Evolutionary conservation across 208 protist species (phyloP).

Genomic region (Trypanosoma scelopori): DNA sequence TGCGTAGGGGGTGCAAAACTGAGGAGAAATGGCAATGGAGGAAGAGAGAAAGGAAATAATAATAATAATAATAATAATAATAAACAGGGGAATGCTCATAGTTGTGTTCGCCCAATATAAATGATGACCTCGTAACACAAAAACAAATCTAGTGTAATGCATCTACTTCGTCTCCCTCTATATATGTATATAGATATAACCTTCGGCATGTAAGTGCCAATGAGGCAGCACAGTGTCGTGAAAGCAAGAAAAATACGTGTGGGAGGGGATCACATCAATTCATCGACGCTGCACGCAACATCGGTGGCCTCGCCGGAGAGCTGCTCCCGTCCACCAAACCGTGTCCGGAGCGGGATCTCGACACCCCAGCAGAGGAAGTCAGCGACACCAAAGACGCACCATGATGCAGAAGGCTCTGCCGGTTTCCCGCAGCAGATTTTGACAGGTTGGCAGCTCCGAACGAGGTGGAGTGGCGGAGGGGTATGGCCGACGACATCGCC

Average conservation of each 20-base stretch:
- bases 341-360: slow-evolving; percentile 16
- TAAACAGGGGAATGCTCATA: no score
- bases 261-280: background rate
- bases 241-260: slow-evolving; percentile 9
- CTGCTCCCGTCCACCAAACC: slow-evolving; percentile 54
- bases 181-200: no score
- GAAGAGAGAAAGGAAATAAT: no score
- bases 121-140: no score
- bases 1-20: no score
- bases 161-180: no score
- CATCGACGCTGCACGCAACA: slow-evolving; percentile 29
- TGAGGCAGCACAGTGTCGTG: background rate
- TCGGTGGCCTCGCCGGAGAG: slow-evolving; percentile 50
- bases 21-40: no score
- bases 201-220: no score
- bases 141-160: no score
- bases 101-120: no score
- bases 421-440: background rate
- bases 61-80: no score
- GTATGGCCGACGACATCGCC: background rate
- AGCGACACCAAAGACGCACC: slow-evolving; percentile 1
- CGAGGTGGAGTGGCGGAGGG: background rate
- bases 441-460: background rate
- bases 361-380: slow-evolving; percentile 38
- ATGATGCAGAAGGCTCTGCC: background rate